These are phyloP conservation scores for Phialocephala subalpina DNA, from an alignment of 2,329 filamentous ascomycete species.

Conservation along the genomic window DNA sequence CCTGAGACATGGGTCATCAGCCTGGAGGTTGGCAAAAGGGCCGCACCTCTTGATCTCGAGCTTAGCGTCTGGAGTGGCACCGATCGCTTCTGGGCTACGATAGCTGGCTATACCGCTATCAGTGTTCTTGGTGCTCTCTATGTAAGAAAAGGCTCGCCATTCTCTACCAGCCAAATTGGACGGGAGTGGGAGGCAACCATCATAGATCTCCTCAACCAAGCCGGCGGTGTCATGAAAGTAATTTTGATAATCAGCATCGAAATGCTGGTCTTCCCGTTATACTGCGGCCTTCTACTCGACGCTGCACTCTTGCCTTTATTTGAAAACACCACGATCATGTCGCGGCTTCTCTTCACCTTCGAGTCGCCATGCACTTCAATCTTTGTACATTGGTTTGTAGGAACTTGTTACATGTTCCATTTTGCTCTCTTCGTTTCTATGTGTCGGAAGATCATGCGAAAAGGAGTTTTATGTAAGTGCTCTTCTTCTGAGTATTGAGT, in stretches of 20 bases:
- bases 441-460: conserved; percentile 97
- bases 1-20: conserved; percentile 67
- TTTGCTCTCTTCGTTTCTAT: conserved; percentile 98
- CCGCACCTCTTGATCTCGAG: conserved; percentile 55
- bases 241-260: conserved; percentile 99
- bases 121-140: conserved; percentile 81
- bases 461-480: conserved; percentile 85
- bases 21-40: conserved; percentile 54
- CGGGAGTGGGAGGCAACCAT: conserved; percentile 78
- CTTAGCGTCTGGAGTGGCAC: conserved; percentile 73
- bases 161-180: conserved; percentile 64
- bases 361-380: conserved; percentile 87
- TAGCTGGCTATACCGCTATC: conserved; percentile 82
- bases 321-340: conserved; percentile 77
- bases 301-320: conserved; percentile 90
- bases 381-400: conserved; percentile 98
- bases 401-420: conserved; percentile 99
- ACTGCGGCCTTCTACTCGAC: conserved; percentile 92
- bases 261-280: conserved; percentile 96
- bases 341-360: conserved; percentile 79
- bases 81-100: conserved; percentile 75
- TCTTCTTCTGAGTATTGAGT: background rate
- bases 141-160: conserved; percentile 74
- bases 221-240: conserved; percentile 96
- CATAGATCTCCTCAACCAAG: conserved; percentile 87